Base-by-base conservation (phyloP, 257 asterid genomes). In the Penstemon eatonii region DNA sequence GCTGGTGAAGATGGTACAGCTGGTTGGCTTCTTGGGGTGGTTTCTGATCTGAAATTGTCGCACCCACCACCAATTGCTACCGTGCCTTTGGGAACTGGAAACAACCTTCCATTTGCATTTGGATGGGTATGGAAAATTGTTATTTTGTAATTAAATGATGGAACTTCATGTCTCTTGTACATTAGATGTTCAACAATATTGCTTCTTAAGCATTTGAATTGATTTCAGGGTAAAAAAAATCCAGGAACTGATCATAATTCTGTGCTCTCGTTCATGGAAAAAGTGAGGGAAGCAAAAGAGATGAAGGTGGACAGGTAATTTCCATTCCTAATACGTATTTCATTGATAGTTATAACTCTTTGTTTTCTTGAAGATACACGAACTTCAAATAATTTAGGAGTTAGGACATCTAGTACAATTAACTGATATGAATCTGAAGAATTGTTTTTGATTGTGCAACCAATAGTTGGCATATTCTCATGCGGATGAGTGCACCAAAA, bases 1-100 rank as follows among this genome's bases (percentile, higher is more conserved):
- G 99, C 99, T 64, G 97, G 99, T 72, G 99, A 96, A 60, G 96
- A 91, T 83, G 99, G 99, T 53, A 94, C 97, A 11, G 99, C 94
- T 66, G 97, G 93, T 67, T 94, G 99, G 99, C 88, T 94, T 72
- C 91, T 94, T 4, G 97, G 99, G 72, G 99, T 94, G 54, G 91
- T 94, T 78, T 87, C 90, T 50, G 99, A 94, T 83, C 93, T 94
- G 65, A 91, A 85, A 79, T 79, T 94, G 39, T 71, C 86, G 69
- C 89, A 75, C 41, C 87, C 89, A 56, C 99, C 97, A 4, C 97
- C 99, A 57, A 82, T 94, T 58, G 96, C 99, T 59, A 89, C 96
- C 40, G 71, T 94, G 85, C 97, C 99, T 3, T 73, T 94, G 72
- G 99, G 97, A 80, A 94, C 99, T 6, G 97, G 99, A 73, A 94